Percentiles rank a stretch among this genome's conserved stretches.
These are phyloP conservation scores for Sphenostylis stenocarpa DNA, from an alignment of 306 rosid species.

Conservation along the genomic window DNA sequence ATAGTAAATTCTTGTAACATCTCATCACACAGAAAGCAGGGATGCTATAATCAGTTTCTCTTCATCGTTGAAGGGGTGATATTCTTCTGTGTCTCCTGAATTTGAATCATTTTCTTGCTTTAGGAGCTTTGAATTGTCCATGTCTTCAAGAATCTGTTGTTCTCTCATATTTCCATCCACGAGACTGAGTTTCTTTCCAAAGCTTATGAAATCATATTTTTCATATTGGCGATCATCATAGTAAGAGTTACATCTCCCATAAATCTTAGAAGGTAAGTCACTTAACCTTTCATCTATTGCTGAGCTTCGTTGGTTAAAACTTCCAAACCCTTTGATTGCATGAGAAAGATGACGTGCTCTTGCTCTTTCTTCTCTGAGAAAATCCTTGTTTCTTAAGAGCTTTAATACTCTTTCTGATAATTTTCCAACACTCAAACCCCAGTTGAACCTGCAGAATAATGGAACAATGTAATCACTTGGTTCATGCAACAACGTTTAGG, in stretches of 20 bases:
- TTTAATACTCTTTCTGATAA: constrained; percentile 50
- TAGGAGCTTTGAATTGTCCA: background rate
- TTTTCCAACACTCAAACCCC: constrained; percentile 61
- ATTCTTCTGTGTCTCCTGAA: background rate
- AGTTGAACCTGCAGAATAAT: constrained; percentile 61
- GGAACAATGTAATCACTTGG: background rate
- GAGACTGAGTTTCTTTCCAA: background rate
- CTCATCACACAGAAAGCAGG: constrained; percentile 38
- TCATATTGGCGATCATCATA: constrained; percentile 21
- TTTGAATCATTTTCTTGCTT: constrained; percentile 27
- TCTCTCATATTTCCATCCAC: background rate
- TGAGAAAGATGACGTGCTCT: constrained; percentile 49
- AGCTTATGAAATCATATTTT: background rate
- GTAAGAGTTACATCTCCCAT: constrained; percentile 46
- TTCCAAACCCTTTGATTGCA: constrained; percentile 79
- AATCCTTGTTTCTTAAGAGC: constrained; percentile 44
- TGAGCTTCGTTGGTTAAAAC: constrained; percentile 44
- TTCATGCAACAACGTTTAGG: background rate
- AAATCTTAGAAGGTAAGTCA: constrained; percentile 25
- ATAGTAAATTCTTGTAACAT: background rate
- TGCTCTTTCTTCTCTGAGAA: constrained; percentile 55
- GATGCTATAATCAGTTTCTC: constrained; percentile 38
- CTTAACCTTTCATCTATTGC: constrained; percentile 29
- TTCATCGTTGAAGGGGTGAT: constrained; percentile 53
- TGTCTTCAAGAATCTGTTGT: constrained; percentile 6